Evolutionary conservation across 2,329 filamentous ascomycete genomes (phyloP), one percentile per base, ranked within the genome.

Genomic region (Neofusicoccum parvum): DNA sequence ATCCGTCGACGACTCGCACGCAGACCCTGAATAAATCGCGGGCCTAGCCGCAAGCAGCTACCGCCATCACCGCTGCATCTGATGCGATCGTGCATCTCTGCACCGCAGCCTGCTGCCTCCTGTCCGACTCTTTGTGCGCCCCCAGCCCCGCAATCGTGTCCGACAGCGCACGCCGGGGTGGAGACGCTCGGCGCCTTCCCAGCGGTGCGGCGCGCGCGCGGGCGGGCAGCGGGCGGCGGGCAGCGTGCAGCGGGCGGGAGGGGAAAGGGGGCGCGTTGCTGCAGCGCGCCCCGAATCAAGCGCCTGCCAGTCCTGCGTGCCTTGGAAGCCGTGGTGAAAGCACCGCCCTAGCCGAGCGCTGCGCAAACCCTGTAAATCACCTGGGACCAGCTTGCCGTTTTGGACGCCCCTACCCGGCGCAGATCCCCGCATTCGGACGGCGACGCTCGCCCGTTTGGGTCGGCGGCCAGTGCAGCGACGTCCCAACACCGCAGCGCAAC

Each of bases 21-120:
- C 36, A 59, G 54, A 59, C 54, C 54, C 54, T 59, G 54, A 59
- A 59, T 59, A 59, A 59, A 59, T 46, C 54, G 11, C 39, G 17
- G 3, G 39, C 20, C 54, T 59, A 59, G 54, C 41, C 54, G 39
- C 54, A 59, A 59, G 39, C 54, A 59, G 54, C 54, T 59, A 59
- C 54, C 23, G 53, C 39, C 53, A 58, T 58, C 53, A 58, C 20
- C 20, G 27, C 39, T 59, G 54, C 54, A 46, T 45, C 53, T 23
- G 54, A 59, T 59, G 54, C 54, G 54, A 59, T 59, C 54, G 39
- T 59, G 39, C 54, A 59, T 59, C 39, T 43, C 36, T 45, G 53
- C 45, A 37, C 20, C 53, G 17, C 20, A 11, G n/a, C 14, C 17
- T 27, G 32, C 34, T n/a, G 34, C 37, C 37, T 58, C 53, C 37